phyloP scores from a whole-genome alignment of 192 early-diverging fungal genomes.

The Bifiguratus adelaidae region DNA sequence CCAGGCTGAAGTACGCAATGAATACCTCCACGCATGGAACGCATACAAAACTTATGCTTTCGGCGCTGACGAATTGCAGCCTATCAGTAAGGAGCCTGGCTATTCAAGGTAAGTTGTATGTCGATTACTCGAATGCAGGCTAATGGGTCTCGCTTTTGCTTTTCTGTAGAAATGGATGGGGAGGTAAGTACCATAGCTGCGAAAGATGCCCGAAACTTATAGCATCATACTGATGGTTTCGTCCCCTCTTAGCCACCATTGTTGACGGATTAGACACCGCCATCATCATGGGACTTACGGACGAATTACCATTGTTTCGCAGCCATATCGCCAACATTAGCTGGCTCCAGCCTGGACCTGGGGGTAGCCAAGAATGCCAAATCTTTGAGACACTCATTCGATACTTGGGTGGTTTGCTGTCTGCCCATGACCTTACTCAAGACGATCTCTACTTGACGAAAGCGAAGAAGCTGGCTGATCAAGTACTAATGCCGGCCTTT shows the following conservation, averaged over 20 bases:
- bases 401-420: constrained; percentile 63
- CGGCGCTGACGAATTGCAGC: constrained; percentile 57
- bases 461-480: constrained; percentile 52
- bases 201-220: background rate
- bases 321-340: background rate
- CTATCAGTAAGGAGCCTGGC: constrained; percentile 14
- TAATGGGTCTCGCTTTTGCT: background rate
- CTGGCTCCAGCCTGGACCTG: background rate
- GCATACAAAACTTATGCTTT: constrained; percentile 67
- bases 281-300: constrained; percentile 64
- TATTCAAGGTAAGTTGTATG: constrained; percentile 17
- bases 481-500: constrained; percentile 62
- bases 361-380: background rate
- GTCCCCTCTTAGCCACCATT: constrained; percentile 37
- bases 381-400: constrained; percentile 84
- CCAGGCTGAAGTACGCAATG: constrained; percentile 30
- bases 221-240: background rate
- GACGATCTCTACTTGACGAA: constrained; percentile 51
- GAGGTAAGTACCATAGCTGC: constrained; percentile 7
- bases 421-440: constrained; percentile 69
- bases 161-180: constrained; percentile 38
- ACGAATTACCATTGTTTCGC: constrained; percentile 7
- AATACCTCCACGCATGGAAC: constrained; percentile 58
- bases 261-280: constrained; percentile 84
- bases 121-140: background rate